These are phyloP conservation scores for Orbilia ellipsospora DNA, from an alignment of 2,329 filamentous ascomycete genomes.

Conservation along the genomic window DNA sequence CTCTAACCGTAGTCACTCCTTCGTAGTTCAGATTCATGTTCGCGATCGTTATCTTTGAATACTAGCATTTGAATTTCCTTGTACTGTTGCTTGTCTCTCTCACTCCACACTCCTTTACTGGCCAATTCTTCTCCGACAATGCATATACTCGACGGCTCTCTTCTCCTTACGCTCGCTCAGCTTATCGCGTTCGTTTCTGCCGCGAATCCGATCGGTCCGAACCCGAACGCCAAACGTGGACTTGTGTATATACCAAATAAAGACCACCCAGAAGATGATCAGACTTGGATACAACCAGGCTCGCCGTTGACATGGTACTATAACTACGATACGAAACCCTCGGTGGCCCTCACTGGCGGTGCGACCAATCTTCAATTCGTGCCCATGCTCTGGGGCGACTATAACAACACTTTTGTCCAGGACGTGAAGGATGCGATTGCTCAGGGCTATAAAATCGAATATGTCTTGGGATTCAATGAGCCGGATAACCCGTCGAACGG, in stretches of 20 bases:
- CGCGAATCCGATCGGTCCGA: conserved; percentile 49
- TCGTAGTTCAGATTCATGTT: neutral
- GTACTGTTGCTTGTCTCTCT: too few species aligned
- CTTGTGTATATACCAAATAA: conserved; percentile 74
- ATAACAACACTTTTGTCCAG: conserved; percentile 71
- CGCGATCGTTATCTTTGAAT: neutral
- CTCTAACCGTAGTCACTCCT: conserved; percentile 45
- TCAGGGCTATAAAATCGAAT: conserved; percentile 68
- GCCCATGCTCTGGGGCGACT: conserved; percentile 80
- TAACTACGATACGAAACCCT: conserved; percentile 75
- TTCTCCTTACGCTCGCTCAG: conserved; percentile 24
- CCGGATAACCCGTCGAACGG: conserved; percentile 69
- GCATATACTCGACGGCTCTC: conserved; percentile 17
- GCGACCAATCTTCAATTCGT: conserved; percentile 76
- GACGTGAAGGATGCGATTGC: conserved; percentile 69
- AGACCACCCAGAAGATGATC: conserved; percentile 71
- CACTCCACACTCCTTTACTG: too few species aligned
- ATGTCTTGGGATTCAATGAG: conserved; percentile 83
- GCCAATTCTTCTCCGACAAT: conserved; percentile 16
- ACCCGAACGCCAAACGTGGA: conserved; percentile 71
- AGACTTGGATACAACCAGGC: conserved; percentile 70
- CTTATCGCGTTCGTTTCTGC: conserved; percentile 33
- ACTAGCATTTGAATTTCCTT: neutral
- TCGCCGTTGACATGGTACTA: conserved; percentile 84
- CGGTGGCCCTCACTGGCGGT: conserved; percentile 66